Evolutionary conservation across 2,329 filamentous ascomycete genomes (phyloP).

Genomic region (Sporothrix dimorphospora): DNA sequence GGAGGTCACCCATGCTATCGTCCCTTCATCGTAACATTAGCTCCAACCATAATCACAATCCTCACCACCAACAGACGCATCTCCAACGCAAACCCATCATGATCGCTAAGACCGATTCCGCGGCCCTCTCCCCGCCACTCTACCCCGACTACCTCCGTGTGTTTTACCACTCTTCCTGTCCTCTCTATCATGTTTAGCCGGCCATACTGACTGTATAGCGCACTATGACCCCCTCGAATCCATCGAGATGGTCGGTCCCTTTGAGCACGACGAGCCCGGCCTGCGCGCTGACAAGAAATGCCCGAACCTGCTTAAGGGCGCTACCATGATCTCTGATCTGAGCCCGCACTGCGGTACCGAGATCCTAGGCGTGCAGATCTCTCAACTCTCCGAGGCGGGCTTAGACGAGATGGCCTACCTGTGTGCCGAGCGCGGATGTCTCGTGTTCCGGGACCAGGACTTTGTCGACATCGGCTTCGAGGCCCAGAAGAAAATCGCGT

Average conservation of each 20-base stretch:
- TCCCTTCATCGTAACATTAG: not conserved
- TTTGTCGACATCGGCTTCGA: constrained; percentile 35
- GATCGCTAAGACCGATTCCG: constrained; percentile 25
- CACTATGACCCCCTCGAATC: constrained; percentile 38
- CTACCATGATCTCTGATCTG: constrained; percentile 36
- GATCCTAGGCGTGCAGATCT: constrained; percentile 36
- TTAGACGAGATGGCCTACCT: constrained; percentile 35
- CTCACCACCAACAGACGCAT: not conserved
- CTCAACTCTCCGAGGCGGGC: constrained; percentile 30
- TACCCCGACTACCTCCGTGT: constrained; percentile 36
- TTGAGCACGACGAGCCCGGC: constrained; percentile 38
- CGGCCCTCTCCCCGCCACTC: constrained; percentile 26
- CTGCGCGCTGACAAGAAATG: constrained; percentile 35
- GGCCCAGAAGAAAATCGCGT: constrained; percentile 34
- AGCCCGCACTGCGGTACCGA: constrained; percentile 38
- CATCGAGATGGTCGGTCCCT: constrained; percentile 36
- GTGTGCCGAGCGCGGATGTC: constrained; percentile 34
- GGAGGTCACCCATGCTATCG: not conserved
- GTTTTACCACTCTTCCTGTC: not conserved
- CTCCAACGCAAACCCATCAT: not conserved
- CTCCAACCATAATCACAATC: too few species aligned
- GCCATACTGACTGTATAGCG: constrained; percentile 27
- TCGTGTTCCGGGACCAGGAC: constrained; percentile 30
- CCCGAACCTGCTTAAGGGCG: constrained; percentile 35
- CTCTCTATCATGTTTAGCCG: too few species aligned